Evolutionary conservation across 768 basidiomycete genomes (phyloP).

Genomic region (Trametes maxima): DNA sequence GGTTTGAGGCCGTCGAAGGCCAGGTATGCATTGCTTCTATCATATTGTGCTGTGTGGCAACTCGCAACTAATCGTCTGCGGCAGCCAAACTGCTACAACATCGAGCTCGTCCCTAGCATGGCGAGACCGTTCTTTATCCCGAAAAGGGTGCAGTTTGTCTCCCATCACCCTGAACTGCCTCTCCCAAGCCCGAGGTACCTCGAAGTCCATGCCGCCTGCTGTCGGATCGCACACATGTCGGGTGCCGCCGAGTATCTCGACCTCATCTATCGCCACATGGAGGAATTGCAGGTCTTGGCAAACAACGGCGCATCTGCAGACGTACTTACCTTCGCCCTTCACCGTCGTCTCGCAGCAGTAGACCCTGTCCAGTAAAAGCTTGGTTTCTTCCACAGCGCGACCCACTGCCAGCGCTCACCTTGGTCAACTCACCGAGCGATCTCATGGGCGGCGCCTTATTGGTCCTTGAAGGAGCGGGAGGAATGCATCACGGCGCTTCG

Average conservation of each 20-base stretch:
- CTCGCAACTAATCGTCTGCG: neutral
- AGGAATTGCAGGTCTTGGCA: constrained; percentile 5
- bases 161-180: constrained; percentile 10
- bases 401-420: no score
- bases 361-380: no score
- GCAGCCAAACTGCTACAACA: constrained; percentile 4
- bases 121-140: constrained; percentile 4
- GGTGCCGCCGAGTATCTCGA: constrained; percentile 13
- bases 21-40: neutral
- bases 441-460: no score
- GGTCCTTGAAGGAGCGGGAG: no score
- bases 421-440: no score
- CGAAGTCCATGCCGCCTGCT: constrained; percentile 9
- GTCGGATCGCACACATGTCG: constrained; percentile 11
- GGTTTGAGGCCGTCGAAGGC: constrained; percentile 9
- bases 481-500: no score
- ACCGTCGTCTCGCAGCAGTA: constrained; percentile 5
- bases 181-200: constrained; percentile 12
- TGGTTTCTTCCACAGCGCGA: no score
- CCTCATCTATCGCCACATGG: constrained; percentile 7
- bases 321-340: constrained; percentile 6
- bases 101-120: neutral
- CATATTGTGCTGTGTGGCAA: neutral
- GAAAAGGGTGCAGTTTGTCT: constrained; percentile 2
- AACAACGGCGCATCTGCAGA: constrained; percentile 7